Conservation (phyloP, 2,329 filamentous ascomycete genomes). For the Periconia macrospinosa region DNA sequence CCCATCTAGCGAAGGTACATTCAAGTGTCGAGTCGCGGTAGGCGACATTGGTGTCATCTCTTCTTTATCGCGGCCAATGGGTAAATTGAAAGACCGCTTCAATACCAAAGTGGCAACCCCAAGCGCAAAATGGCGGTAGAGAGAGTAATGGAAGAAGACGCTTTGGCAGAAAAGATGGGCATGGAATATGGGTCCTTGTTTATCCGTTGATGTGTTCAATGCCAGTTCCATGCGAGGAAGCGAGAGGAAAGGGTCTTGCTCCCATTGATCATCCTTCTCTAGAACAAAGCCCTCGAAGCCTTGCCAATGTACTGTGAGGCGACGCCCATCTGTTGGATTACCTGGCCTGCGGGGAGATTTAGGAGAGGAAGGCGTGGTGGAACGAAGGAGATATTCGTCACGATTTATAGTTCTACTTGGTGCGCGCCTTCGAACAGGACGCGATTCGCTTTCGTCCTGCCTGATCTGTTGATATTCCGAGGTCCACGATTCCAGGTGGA, state of each 20-base stretch:
- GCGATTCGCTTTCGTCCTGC: slow-evolving; percentile 64
- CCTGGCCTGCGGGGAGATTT: slow-evolving; percentile 52
- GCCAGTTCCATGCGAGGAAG: slow-evolving; percentile 86
- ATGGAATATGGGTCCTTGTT: slow-evolving; percentile 84
- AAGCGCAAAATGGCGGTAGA: slow-evolving; percentile 89
- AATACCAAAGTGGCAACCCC: slow-evolving; percentile 80
- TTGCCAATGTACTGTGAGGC: slow-evolving; percentile 76
- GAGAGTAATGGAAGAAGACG: slow-evolving; percentile 82
- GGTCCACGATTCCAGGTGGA: slow-evolving; percentile 86
- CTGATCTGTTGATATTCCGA: slow-evolving; percentile 87
- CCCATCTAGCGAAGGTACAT: slow-evolving; percentile 35
- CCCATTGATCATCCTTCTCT: slow-evolving; percentile 81
- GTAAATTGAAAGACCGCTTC: slow-evolving; percentile 44
- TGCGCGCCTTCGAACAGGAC: slow-evolving; percentile 67
- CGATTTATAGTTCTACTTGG: slow-evolving; percentile 63
- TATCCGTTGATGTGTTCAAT: slow-evolving; percentile 81
- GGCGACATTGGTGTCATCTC: slow-evolving; percentile 17
- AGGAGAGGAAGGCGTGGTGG: slow-evolving; percentile 52
- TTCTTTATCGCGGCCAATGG: slow-evolving; percentile 13
- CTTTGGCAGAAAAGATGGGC: slow-evolving; percentile 80
- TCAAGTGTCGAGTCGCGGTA: slow-evolving; percentile 25
- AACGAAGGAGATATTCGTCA: slow-evolving; percentile 65
- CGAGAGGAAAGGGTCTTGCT: slow-evolving; percentile 81
- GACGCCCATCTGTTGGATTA: slow-evolving; percentile 70
- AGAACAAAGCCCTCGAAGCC: slow-evolving; percentile 90